These are phyloP conservation scores for Alternaria sp. DNA, from an alignment of 2,329 filamentous ascomycete genomes.

Conservation along the genomic window DNA sequence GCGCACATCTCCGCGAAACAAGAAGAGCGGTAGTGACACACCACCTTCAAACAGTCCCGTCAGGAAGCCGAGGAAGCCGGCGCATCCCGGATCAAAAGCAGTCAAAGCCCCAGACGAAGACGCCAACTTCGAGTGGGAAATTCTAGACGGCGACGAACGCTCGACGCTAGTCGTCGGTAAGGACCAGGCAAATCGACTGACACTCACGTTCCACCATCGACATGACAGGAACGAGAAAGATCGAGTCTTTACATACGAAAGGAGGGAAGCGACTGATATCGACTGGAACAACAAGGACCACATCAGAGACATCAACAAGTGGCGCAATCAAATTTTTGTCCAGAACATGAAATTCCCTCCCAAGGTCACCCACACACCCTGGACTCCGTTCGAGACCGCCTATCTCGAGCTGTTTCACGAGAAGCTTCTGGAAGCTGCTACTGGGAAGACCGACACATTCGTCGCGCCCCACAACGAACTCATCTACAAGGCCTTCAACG, in stretches of 20 bases:
- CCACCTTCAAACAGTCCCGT: background rate
- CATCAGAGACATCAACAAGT: background rate
- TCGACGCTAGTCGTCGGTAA: background rate
- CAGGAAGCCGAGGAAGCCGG: background rate
- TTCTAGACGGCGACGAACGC: background rate
- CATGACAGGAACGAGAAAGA: background rate
- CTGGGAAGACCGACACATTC: background rate
- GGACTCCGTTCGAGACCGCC: background rate
- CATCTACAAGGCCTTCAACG: background rate
- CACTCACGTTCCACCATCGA: background rate
- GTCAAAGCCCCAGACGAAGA: background rate
- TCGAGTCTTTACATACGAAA: background rate
- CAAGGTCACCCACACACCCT: background rate
- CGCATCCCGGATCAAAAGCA: background rate
- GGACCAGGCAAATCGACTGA: background rate
- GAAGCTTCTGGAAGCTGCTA: background rate
- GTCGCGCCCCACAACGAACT: background rate
- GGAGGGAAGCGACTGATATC: fast-evolving
- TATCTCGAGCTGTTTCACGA: background rate
- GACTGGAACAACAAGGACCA: background rate
- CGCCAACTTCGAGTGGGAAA: background rate
- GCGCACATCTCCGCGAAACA: background rate
- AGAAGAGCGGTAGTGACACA: background rate
- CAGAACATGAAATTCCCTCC: background rate
- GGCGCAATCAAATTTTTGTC: background rate